Conservation (phyloP, 768 basidiomycete genomes). For the Boletus edulis region DNA sequence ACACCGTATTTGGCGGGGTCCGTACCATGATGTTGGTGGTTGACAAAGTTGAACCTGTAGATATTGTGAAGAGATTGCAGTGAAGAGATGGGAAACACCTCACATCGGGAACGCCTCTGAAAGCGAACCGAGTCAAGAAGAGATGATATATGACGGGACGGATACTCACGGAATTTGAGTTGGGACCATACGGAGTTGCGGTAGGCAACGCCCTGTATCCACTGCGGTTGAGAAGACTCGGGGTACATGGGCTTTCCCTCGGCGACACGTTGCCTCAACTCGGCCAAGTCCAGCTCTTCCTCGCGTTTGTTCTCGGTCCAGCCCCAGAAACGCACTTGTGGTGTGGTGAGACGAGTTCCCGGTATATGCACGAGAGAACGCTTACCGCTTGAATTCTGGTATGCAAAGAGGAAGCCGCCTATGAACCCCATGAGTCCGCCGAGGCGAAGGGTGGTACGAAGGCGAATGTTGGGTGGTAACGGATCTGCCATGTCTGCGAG, state of each 20-base stretch:
- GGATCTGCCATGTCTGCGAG: constrained; percentile 46
- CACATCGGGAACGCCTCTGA: constrained; percentile 76
- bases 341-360: constrained; percentile 13
- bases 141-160: constrained; percentile 1
- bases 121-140: constrained; percentile 13
- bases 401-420: constrained; percentile 91
- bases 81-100: constrained; percentile 24
- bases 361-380: constrained; percentile 2
- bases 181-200: constrained; percentile 93
- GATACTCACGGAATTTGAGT: constrained; percentile 80
- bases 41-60: constrained; percentile 92
- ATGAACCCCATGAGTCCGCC: constrained; percentile 80
- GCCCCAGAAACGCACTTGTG: constrained; percentile 88
- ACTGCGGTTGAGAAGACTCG: constrained; percentile 72
- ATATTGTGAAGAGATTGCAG: constrained; percentile 5
- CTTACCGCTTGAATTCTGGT: constrained; percentile 87
- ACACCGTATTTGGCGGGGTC: constrained; percentile 78
- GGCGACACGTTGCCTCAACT: constrained; percentile 69
- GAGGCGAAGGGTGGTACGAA: constrained; percentile 44
- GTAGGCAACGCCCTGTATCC: constrained; percentile 85
- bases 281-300: constrained; percentile 70
- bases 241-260: constrained; percentile 89
- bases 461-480: constrained; percentile 32
- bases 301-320: constrained; percentile 90
- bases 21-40: constrained; percentile 84